phyloP scores from a whole-genome alignment of 345 rosid genomes.

The Gossypium mustelinum region DNA sequence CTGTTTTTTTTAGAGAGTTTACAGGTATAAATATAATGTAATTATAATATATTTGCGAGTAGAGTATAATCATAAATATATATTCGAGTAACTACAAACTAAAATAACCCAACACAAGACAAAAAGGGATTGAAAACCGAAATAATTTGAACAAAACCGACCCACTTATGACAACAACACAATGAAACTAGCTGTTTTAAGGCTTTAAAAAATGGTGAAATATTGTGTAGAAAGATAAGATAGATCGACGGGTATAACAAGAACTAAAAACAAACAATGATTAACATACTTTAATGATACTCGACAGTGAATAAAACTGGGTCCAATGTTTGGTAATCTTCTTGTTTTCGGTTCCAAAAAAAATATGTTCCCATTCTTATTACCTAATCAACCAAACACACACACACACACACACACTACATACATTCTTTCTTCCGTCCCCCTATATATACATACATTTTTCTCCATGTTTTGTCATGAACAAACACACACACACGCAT shows the following conservation, averaged over 20 bases:
- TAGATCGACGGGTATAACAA: constrained; percentile 5
- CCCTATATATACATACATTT: constrained; percentile 19
- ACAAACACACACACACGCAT: background rate
- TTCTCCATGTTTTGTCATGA: background rate
- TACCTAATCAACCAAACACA: constrained; percentile 25
- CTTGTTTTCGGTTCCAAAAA: constrained; percentile 6
- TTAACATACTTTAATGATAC: constrained; percentile 37
- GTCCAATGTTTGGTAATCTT: constrained; percentile 25
- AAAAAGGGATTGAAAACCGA: too few relatives aligned
- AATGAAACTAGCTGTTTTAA: background rate
- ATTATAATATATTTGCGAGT: too few relatives aligned
- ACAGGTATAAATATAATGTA: too few relatives aligned
- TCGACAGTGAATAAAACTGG: constrained; percentile 26
- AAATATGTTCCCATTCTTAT: background rate
- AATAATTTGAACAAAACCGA: too few relatives aligned
- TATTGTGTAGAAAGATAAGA: constrained; percentile 4
- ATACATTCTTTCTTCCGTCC: background rate
- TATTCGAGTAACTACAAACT: too few relatives aligned
- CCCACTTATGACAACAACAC: too few relatives aligned
- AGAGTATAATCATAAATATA: too few relatives aligned
- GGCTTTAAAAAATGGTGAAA: background rate
- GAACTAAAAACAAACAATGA: constrained; percentile 9
- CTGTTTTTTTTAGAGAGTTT: too few relatives aligned
- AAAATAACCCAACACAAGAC: too few relatives aligned
- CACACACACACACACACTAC: background rate